A percentile compares a stretch with the other conserved stretches of the same genome.
These are phyloP conservation scores for Sordariomycetes sp. DNA, from an alignment of 2,329 filamentous ascomycete species.

Conservation along the genomic window DNA sequence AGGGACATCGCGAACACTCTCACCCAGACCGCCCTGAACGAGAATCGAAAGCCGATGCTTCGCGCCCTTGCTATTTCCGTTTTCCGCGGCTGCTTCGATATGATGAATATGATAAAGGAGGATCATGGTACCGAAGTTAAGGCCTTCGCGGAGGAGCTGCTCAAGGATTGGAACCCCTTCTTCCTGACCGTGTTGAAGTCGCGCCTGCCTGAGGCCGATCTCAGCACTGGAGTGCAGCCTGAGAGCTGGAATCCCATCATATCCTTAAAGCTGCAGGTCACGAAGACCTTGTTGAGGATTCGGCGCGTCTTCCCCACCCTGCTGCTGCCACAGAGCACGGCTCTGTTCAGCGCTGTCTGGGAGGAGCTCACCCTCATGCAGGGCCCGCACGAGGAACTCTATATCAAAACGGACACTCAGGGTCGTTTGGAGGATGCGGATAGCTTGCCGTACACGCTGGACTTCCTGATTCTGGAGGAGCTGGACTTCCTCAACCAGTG, in stretches of 20 bases:
- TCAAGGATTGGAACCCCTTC: constrained; percentile 81
- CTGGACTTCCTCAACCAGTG: constrained; percentile 91
- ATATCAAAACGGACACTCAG: constrained; percentile 77
- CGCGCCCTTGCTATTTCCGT: constrained; percentile 82
- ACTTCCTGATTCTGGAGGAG: constrained; percentile 89
- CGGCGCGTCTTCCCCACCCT: constrained; percentile 74
- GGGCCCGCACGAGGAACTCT: constrained; percentile 68
- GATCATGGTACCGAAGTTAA: constrained; percentile 82
- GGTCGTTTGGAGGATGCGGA: constrained; percentile 85
- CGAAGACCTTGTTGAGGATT: constrained; percentile 88
- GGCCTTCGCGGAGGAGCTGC: constrained; percentile 77
- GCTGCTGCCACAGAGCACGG: constrained; percentile 71
- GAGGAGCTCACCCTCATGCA: constrained; percentile 71
- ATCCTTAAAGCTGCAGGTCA: constrained; percentile 84
- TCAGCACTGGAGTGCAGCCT: constrained; percentile 38
- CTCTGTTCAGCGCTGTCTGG: constrained; percentile 83
- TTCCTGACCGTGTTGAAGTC: constrained; percentile 73
- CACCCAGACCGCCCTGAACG: constrained; percentile 72
- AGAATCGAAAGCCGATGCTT: constrained; percentile 63
- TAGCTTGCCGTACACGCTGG: constrained; percentile 85
- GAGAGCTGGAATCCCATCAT: constrained; percentile 73
- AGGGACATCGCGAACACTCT: constrained; percentile 76
- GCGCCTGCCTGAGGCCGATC: constrained; percentile 56
- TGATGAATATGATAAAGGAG: constrained; percentile 93
- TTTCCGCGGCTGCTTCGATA: constrained; percentile 86